Evolutionary conservation across 1,284 basidiomycete genomes (phyloP).

Genomic region (Ganoderma multipileum): DNA sequence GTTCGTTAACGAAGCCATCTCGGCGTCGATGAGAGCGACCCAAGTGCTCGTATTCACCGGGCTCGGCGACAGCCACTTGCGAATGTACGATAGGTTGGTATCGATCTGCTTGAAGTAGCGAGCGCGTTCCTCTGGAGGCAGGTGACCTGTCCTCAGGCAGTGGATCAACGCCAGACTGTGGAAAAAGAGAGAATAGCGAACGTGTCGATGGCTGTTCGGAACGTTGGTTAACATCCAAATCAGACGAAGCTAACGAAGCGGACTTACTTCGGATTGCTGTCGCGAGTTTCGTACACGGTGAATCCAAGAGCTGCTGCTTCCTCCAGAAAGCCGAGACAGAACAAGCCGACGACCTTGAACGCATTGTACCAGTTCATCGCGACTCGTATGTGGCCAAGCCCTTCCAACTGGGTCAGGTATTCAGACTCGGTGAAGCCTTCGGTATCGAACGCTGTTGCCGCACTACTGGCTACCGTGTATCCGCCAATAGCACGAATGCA

Average conservation of each 20-base stretch:
- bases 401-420: slow-evolving; percentile 52
- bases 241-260: neutral
- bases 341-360: slow-evolving; percentile 70
- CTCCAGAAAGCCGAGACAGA: slow-evolving; percentile 61
- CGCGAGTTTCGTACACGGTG: slow-evolving; percentile 59
- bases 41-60: slow-evolving; percentile 72
- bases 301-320: slow-evolving; percentile 71
- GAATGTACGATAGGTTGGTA: slow-evolving; percentile 64
- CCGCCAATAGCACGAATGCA: slow-evolving; percentile 70
- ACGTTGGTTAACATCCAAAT: slow-evolving; percentile 9
- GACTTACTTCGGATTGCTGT: slow-evolving; percentile 66
- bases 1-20: slow-evolving; percentile 63
- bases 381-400: slow-evolving; percentile 55
- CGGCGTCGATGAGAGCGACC: slow-evolving; percentile 73
- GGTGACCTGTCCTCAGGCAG: slow-evolving; percentile 54
- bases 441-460: slow-evolving; percentile 63
- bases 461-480: slow-evolving; percentile 54
- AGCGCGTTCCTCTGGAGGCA: slow-evolving; percentile 45
- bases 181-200: slow-evolving; percentile 71
- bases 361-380: slow-evolving; percentile 72
- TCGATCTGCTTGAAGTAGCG: slow-evolving; percentile 63
- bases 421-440: slow-evolving; percentile 64
- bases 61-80: slow-evolving; percentile 72
- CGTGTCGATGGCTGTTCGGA: slow-evolving; percentile 62
- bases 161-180: slow-evolving; percentile 68